Evolutionary conservation across 768 basidiomycete genomes (phyloP).

Genomic region (Suillus subalutaceus): DNA sequence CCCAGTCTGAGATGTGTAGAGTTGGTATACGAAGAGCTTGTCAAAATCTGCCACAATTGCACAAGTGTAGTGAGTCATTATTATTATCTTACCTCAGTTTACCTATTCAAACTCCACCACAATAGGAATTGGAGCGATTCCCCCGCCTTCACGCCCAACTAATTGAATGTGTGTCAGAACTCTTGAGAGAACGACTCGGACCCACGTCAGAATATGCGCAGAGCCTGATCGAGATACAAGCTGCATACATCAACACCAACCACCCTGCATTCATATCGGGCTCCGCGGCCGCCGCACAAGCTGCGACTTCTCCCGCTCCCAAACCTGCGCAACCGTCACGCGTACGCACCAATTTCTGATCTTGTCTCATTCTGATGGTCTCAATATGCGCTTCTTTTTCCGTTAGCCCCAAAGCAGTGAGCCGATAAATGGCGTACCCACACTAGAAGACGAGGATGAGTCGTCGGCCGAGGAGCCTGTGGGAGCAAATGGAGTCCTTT

Average conservation of each 20-base stretch:
- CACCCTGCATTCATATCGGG: slow-evolving; percentile 93
- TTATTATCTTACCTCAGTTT: neutral
- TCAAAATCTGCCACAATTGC: slow-evolving; percentile 99
- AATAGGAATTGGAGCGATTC: slow-evolving; percentile 93
- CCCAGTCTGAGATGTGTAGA: slow-evolving; percentile 96
- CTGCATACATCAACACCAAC: slow-evolving; percentile 99
- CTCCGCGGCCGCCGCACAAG: slow-evolving; percentile 63
- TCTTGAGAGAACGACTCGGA: slow-evolving; percentile 91
- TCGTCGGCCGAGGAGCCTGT: slow-evolving; percentile 58
- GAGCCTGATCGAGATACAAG: slow-evolving; percentile 94
- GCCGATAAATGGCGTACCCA: slow-evolving; percentile 53
- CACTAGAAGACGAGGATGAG: slow-evolving; percentile 66
- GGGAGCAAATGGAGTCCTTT: slow-evolving; percentile 54
- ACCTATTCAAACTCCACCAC: neutral
- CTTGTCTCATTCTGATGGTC: slow-evolving; percentile 17
- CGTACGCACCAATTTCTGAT: slow-evolving; percentile 43
- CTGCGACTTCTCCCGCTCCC: slow-evolving; percentile 43
- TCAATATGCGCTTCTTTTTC: slow-evolving; percentile 17
- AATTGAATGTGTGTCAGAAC: slow-evolving; percentile 95
- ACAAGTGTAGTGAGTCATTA: slow-evolving; percentile 72
- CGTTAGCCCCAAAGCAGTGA: slow-evolving; percentile 66
- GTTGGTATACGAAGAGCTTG: slow-evolving; percentile 97
- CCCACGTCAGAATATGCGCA: slow-evolving; percentile 97
- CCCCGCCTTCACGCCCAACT: slow-evolving; percentile 91
- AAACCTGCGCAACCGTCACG: slow-evolving; percentile 50